Base-by-base conservation (phyloP, 257 asterid genomes). In the Craterostigma plantagineum region DNA sequence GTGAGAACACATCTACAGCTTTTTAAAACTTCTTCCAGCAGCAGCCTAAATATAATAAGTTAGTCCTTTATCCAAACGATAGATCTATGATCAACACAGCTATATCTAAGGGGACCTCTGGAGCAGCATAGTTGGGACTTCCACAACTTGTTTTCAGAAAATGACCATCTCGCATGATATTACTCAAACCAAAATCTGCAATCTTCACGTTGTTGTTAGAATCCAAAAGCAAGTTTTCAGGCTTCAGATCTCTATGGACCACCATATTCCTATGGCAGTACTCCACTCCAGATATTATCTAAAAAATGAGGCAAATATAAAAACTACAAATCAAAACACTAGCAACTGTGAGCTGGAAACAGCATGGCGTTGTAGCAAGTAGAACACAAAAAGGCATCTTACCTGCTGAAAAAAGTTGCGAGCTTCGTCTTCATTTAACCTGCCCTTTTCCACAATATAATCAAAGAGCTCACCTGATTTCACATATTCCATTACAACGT, bases 241-340 rank as follows among this genome's bases (percentile, higher is more conserved):
- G 98, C 72, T 90, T 90, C 65, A 90, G 79, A 57, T 90, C 98
- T 50, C 98, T 65, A 63, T 90, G 98, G 60, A 79, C 98, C 61
- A 90, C 91, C 98, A 90, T 90, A 67, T 90, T 90, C 66, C 98
- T 75, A 16, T 90, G 98, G 78, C 98, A 83, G 56, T 90, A 90
- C 69, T 90, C 95, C 45, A 90, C 98, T 34, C 98, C 98, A 35
- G 98, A 83, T 47, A 90, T 90, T 51, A 90, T 90, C 98, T 90
- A 79, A n/a, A n/a, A n/a, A n/a, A n/a, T 23, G 30, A 23, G 30
- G 30, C 30, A 23, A 23, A 23, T 23, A 23, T n/a, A n/a, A n/a
- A n/a, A n/a, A n/a, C n/a, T n/a, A n/a, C n/a, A n/a, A n/a, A n/a
- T 23, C 30, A 23, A 2, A 23, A 23, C 30, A 23, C 30, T 23